Base-by-base conservation (phyloP, 495 filamentous ascomycete species). In the Letharia lupina region DNA sequence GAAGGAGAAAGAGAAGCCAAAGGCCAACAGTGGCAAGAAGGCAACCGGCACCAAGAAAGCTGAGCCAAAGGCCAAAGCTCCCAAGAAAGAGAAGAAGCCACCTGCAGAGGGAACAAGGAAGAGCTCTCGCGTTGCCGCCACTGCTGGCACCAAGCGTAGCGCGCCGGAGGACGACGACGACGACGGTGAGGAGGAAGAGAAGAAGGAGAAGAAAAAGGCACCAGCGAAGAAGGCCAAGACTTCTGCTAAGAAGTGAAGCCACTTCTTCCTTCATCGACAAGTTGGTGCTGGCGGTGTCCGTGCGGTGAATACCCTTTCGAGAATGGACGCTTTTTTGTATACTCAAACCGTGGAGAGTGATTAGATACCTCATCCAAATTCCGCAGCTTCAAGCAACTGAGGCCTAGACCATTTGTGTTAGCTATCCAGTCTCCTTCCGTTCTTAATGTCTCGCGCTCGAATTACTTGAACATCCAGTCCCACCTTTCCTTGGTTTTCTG, bases 171-270 rank as follows among this genome's bases (percentile, higher is more conserved):
- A 68, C 20, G 60, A 62, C 16, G 61, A 65, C 31, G 67, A 69
- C 13, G 65, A 68, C 13, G 65, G 66, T 35, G 61, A 54, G 15
- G 50, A 54, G n/a, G 50, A 54, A 33, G 67, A 66, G 47, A 60
- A 68, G 37, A 52, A 65, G 47, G 52, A 62, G 47, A 60, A 65
- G 39, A 64, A 69, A 16, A 66, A 69, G 61, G 61, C 69, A 31
- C 83, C 77, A n/a, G 76, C 69, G 67, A 83, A 81, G 74, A 85
- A 83, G 65, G 80, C 79, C 2, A 82, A 37, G 44, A 69, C 65
- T 56, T 44, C 61, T 9, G 70, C 67, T 42, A 71, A 73, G 57
- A 69, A 69, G 42, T 67, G 56, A 65, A 44, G 31, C 28, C 13
- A 12, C 8, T 48, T 20, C 28, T 16, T 57, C 48, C 52, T 62